Conservation (phyloP, 2,329 filamentous ascomycete species). For the Colletotrichum scovillei region DNA sequence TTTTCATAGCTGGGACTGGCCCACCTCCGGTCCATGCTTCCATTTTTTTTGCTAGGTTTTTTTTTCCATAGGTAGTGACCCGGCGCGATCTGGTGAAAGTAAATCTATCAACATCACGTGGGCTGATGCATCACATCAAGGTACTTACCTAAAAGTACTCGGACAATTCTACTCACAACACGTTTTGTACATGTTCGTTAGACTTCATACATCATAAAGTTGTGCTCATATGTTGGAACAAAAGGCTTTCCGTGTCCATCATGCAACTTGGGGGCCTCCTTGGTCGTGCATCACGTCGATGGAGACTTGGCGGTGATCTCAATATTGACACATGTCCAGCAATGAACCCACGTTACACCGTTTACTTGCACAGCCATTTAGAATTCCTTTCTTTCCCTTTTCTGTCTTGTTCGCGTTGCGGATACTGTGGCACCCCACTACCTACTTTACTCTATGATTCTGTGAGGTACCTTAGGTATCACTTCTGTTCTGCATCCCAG, state of each 20-base stretch:
- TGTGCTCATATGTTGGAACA: too few species aligned
- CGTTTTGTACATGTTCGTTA: not conserved
- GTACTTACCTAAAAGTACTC: not conserved
- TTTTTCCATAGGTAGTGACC: not conserved
- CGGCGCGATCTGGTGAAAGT: conserved; percentile 1
- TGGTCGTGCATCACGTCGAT: conserved; percentile 3
- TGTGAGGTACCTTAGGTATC: not conserved
- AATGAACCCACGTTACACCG: not conserved
- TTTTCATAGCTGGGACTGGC: not conserved
- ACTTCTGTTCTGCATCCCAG: not conserved
- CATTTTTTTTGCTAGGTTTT: not conserved
- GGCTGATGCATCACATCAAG: not conserved
- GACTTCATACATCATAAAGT: too few species aligned
- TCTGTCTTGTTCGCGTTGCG: not conserved
- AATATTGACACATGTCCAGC: not conserved
- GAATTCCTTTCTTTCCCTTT: not conserved
- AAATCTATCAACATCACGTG: not conserved
- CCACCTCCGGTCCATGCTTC: conserved; percentile 8
- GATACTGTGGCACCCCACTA: not conserved
- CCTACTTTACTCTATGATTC: too few species aligned
- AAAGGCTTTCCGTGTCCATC: too few species aligned
- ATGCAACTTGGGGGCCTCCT: not conserved
- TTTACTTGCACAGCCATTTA: not conserved
- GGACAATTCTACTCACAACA: not conserved
- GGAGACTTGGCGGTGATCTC: conserved; percentile 20